Conservation (phyloP, 164 flowering plant species). For the Vitis rotundifolia region DNA sequence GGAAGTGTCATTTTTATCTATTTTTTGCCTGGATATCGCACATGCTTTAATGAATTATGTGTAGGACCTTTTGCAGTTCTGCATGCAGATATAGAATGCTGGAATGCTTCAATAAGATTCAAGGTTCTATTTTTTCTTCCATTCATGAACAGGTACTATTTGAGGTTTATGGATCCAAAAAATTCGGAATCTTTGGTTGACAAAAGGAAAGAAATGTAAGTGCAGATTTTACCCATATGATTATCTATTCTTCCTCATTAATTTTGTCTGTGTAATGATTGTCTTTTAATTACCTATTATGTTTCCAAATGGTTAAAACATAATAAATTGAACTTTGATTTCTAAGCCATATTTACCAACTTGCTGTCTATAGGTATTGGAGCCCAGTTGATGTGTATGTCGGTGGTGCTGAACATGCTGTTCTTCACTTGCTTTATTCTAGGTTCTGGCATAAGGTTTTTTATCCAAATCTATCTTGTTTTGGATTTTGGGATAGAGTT, state of each 20-base stretch:
- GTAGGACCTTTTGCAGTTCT: neutral
- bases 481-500: neutral
- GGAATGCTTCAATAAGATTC: neutral
- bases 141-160: constrained; percentile 76
- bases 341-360: neutral
- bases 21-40: neutral
- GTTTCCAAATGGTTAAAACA: neutral
- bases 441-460: constrained; percentile 99
- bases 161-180: constrained; percentile 97
- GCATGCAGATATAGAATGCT: neutral
- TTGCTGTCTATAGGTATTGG: constrained; percentile 70
- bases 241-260: neutral
- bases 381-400: constrained; percentile 96
- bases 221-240: constrained; percentile 1
- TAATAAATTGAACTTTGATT: constrained; percentile 1
- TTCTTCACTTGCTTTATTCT: constrained; percentile 91
- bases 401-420: constrained; percentile 99
- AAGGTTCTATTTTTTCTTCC: constrained; percentile 5
- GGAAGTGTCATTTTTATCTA: neutral
- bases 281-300: too few relatives aligned
- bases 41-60: neutral
- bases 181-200: constrained; percentile 77
- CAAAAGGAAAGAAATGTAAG: constrained; percentile 77
- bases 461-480: neutral
- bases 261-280: neutral